These are phyloP conservation scores for Fraxinus excelsior DNA, from an alignment of 257 asterid genomes.

Conservation along the genomic window DNA sequence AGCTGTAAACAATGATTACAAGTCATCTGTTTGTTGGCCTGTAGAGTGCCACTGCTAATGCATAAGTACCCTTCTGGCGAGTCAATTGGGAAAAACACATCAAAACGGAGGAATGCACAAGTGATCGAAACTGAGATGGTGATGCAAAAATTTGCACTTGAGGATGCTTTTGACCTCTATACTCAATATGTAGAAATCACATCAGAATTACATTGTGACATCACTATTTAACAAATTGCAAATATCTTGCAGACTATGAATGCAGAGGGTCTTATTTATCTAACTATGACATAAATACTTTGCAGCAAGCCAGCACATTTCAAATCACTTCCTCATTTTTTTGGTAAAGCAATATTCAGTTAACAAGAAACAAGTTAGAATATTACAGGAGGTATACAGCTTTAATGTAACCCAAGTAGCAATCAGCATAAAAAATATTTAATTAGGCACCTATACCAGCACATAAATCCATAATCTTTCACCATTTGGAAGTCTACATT, in stretches of 20 bases:
- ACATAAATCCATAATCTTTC: background rate
- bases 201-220: background rate
- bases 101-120: background rate
- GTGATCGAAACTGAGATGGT: background rate
- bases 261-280: background rate
- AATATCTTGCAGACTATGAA: background rate
- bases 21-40: background rate
- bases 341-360: background rate
- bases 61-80: background rate
- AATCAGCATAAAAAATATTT: background rate
- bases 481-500: no score
- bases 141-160: background rate
- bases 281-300: no score
- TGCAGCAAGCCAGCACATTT: background rate
- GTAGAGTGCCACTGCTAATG: background rate
- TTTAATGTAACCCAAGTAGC: background rate
- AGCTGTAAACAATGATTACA: background rate
- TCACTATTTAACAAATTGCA: background rate
- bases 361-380: background rate
- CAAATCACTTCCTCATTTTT: background rate
- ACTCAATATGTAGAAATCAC: background rate
- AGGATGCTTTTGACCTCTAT: background rate
- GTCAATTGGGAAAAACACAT: background rate
- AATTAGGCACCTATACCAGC: no score
- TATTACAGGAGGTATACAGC: background rate